A percentile compares a stretch with the other conserved stretches of the same genome.
Evolutionary conservation across 1,139 yeast species (phyloP).

Genomic region (Yamadazyma aaseri): DNA sequence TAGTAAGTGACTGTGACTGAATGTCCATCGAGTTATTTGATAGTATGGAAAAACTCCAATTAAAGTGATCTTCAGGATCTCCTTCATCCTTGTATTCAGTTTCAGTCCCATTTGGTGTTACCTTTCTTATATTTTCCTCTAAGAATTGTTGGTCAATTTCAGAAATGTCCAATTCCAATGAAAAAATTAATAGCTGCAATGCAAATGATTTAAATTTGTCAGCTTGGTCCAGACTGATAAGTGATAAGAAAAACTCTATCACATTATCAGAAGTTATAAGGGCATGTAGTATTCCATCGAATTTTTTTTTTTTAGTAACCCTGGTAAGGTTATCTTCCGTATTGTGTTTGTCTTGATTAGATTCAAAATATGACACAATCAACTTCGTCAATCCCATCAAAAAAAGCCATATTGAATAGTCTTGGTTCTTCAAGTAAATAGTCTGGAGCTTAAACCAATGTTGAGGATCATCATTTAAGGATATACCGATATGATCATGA

Average conservation of each 20-base stretch:
- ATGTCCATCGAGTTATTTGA: neutral
- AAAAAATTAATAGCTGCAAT: conserved; percentile 1
- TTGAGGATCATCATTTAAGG: neutral
- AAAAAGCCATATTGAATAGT: conserved; percentile 12
- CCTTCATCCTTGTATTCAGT: neutral
- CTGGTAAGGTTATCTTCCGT: neutral
- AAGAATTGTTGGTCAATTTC: conserved; percentile 1
- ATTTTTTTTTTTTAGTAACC: neutral
- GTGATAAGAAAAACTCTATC: neutral
- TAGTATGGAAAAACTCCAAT: neutral
- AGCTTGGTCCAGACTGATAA: neutral
- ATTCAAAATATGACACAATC: conserved; percentile 6
- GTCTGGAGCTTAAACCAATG: conserved; percentile 11
- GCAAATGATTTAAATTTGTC: conserved; percentile 1
- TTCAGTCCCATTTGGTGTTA: neutral
- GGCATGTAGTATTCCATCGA: neutral
- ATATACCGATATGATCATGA: conserved; percentile 5
- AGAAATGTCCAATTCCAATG: conserved; percentile 1
- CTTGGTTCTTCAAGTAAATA: conserved; percentile 11
- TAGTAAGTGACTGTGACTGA: neutral
- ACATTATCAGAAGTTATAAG: conserved; percentile 1
- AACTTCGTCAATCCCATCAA: conserved; percentile 12
- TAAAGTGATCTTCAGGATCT: neutral
- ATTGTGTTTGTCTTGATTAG: neutral
- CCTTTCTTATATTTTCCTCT: neutral